These are phyloP conservation scores for Fagopyrum homotropicum DNA, from an alignment of 148 eudicot species.

Conservation along the genomic window DNA sequence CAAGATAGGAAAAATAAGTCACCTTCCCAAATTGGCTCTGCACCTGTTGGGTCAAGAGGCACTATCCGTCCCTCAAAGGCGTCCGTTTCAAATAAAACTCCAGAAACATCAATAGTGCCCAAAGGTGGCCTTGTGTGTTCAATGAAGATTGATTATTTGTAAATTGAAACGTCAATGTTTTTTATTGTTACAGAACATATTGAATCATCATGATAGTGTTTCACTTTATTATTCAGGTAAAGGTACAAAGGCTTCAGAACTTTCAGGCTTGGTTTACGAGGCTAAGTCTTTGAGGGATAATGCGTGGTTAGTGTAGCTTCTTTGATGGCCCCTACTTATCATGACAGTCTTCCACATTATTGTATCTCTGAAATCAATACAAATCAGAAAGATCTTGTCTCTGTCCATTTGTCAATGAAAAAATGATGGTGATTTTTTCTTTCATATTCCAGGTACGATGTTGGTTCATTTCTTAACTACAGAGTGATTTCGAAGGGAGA, in stretches of 20 bases:
- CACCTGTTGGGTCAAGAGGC: neutral
- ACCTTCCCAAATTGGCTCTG: slow-evolving; percentile 14
- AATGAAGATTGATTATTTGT: neutral
- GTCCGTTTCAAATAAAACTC: slow-evolving; percentile 14
- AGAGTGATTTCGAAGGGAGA: slow-evolving; percentile 55
- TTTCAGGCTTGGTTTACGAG: slow-evolving; percentile 69
- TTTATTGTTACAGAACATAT: neutral
- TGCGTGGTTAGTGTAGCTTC: slow-evolving; percentile 62
- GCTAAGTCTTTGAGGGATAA: slow-evolving; percentile 69
- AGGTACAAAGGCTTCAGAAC: slow-evolving; percentile 55
- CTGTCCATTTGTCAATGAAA: neutral
- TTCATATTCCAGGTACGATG: slow-evolving; percentile 72
- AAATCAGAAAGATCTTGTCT: too few relatives aligned
- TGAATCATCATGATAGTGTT: neutral
- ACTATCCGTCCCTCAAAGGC: slow-evolving; percentile 9
- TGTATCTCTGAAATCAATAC: too few relatives aligned
- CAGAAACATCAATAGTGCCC: slow-evolving; percentile 30
- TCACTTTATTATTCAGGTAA: slow-evolving; percentile 8
- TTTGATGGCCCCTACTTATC: too few relatives aligned
- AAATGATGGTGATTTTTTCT: slow-evolving; percentile 5
- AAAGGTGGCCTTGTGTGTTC: slow-evolving; percentile 22
- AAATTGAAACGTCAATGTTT: neutral
- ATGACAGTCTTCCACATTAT: too few relatives aligned
- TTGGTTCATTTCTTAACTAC: slow-evolving; percentile 69
- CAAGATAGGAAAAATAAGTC: slow-evolving; percentile 33